phyloP scores from a whole-genome alignment of 2,329 filamentous ascomycete species.

The Claviceps digitariae region DNA sequence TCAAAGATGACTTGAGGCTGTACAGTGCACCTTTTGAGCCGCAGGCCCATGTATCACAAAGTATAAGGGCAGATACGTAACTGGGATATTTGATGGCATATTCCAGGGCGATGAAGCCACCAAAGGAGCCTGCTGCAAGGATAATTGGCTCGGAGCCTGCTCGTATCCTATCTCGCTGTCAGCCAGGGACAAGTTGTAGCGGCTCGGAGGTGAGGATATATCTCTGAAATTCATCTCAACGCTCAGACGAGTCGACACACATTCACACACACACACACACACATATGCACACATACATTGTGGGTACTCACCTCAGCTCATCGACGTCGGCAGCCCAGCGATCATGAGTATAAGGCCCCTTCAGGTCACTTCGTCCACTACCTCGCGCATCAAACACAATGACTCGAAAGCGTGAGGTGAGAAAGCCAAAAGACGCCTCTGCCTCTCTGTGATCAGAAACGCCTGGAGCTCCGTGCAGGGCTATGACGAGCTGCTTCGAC shows the following conservation, averaged over 20 bases:
- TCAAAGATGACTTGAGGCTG: constrained; percentile 6
- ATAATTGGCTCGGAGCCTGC: constrained; percentile 10
- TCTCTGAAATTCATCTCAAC: neutral
- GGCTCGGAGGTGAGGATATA: neutral
- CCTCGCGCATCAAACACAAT: constrained; percentile 13
- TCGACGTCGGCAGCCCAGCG: constrained; percentile 14
- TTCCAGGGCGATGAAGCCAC: constrained; percentile 10
- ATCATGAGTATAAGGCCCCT: constrained; percentile 12
- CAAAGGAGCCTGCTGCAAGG: constrained; percentile 14
- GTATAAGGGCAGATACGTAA: constrained; percentile 10
- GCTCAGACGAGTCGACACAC: neutral
- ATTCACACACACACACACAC: neutral
- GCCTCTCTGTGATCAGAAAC: constrained; percentile 11
- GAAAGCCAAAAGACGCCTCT: constrained; percentile 9
- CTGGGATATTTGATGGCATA: constrained; percentile 11
- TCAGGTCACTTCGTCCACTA: constrained; percentile 12
- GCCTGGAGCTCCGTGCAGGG: constrained; percentile 12
- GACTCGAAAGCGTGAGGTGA: constrained; percentile 10
- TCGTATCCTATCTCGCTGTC: constrained; percentile 7
- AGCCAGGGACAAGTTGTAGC: neutral
- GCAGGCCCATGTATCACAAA: constrained; percentile 12
- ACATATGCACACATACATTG: neutral
- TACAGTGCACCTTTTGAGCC: constrained; percentile 8
- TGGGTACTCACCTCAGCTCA: constrained; percentile 11
- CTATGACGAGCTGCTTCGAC: constrained; percentile 11